Base-by-base conservation (phyloP, 2,329 filamentous ascomycete genomes). In the Fusarium temperatum region DNA sequence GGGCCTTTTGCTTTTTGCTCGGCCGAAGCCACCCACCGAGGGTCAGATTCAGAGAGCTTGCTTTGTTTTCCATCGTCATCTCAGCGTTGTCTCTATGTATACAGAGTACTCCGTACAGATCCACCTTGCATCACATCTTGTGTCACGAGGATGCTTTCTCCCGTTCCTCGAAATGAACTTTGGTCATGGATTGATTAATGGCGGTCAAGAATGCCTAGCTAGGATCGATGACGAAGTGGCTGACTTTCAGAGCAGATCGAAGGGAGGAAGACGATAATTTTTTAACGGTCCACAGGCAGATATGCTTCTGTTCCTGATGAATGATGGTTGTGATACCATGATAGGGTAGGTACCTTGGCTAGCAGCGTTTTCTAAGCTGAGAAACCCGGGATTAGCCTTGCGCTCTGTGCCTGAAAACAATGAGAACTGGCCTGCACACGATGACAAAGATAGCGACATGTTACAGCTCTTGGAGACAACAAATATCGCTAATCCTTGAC, bases 1-100 rank as follows among this genome's bases (percentile, higher is more conserved):
- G 30, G 24, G 15, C 17, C 14, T 28, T 26, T 65, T 65, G 62
- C 62, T 66, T 66, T 65, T 67, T 67, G 30, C 39, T 32, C 62
- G 36, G 42, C n/a, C 38, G 26, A 41, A 55, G 35, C 51, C 35
- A 38, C 35, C 11, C 35, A 38, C 51, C 32, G 36, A 55, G 32
- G 39, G 30, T 38, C 42, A 24, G n/a, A 36, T 41, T 24, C 47
- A 24, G 42, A 18, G 51, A 70, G 51, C 42, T 73, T 73, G 71
- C 71, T 74, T 74, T 62, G 62, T 56, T 59, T 68, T 17, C 38
- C 36, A 53, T 61, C 53, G 51, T 71, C 67, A 59, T 71, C 26
- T 70, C 60, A 47, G 35, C 17, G 35, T 36, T 36, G 35, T 36
- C 17, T 59, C 45, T 39, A 14, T 59, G 30, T 45, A 20, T 30